Percentiles rank a stretch among this genome's conserved stretches.
Conservation (phyloP, 2,329 filamentous ascomycete species). For the Dendrostoma leiphaemia region DNA sequence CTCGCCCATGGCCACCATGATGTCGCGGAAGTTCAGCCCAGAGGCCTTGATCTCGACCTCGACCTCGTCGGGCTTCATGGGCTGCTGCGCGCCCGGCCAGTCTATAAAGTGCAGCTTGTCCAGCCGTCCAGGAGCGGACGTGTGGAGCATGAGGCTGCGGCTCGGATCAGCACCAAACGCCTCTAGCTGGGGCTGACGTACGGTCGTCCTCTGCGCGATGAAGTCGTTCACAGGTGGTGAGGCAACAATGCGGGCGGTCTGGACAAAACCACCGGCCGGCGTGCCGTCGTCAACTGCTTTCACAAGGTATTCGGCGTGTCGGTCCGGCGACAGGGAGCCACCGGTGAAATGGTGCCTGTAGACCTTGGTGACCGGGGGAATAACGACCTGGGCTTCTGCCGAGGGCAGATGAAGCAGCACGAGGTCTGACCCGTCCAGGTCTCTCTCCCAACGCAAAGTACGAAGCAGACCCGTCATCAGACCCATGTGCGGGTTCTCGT, state of each 20-base stretch:
- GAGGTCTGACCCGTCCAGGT: constrained; percentile 28
- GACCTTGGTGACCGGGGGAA: constrained; percentile 6
- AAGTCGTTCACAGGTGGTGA: constrained; percentile 15
- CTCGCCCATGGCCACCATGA: constrained; percentile 22
- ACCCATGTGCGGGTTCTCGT: constrained; percentile 27
- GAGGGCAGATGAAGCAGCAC: constrained; percentile 24
- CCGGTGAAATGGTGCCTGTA: constrained; percentile 17
- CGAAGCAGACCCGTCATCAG: constrained; percentile 32
- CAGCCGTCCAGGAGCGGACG: constrained; percentile 14
- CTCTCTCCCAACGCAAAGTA: constrained; percentile 32
- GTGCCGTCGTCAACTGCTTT: neutral
- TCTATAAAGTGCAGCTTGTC: constrained; percentile 20
- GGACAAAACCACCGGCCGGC: constrained; percentile 5
- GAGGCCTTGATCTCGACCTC: constrained; percentile 16
- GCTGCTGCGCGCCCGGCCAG: constrained; percentile 10
- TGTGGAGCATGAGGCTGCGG: constrained; percentile 18
- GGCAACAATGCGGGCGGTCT: constrained; percentile 13
- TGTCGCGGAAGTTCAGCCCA: constrained; percentile 18
- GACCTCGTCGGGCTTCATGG: constrained; percentile 12
- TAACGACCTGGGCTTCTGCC: constrained; percentile 1
- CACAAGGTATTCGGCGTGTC: constrained; percentile 19
- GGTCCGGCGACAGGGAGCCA: constrained; percentile 9
- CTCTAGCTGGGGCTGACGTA: constrained; percentile 14
- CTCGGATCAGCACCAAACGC: constrained; percentile 14
- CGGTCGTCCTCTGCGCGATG: constrained; percentile 15